phyloP scores from a whole-genome alignment of 2,329 filamentous ascomycete genomes.

The Hypoxylon sp. region DNA sequence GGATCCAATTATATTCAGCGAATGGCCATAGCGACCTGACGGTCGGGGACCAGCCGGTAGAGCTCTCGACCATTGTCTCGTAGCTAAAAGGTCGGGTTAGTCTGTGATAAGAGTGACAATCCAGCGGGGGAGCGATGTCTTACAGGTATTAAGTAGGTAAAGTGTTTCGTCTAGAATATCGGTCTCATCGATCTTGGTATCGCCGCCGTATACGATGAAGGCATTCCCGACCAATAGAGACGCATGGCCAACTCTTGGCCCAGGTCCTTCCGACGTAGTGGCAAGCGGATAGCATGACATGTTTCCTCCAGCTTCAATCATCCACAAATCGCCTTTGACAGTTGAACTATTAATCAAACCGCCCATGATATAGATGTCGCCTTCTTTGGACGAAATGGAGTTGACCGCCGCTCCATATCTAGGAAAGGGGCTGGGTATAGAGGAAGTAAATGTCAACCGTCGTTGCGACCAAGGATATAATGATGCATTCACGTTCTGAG shows the following conservation, averaged over 20 bases:
- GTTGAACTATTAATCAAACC: slow-evolving; percentile 94
- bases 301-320: slow-evolving; percentile 89
- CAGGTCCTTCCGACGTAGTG: slow-evolving; percentile 92
- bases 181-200: slow-evolving; percentile 94
- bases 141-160: slow-evolving; percentile 97
- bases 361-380: slow-evolving; percentile 97
- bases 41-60: slow-evolving; percentile 87
- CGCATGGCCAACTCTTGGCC: slow-evolving; percentile 91
- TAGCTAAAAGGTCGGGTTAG: slow-evolving; percentile 65
- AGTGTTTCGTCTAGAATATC: slow-evolving; percentile 94
- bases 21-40: slow-evolving; percentile 92
- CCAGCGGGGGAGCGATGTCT: slow-evolving; percentile 51
- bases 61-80: slow-evolving; percentile 96
- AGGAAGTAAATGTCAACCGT: slow-evolving; percentile 83
- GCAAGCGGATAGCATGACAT: slow-evolving; percentile 91
- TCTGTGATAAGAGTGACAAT: not conserved
- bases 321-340: slow-evolving; percentile 97
- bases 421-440: slow-evolving; percentile 87
- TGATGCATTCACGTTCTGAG: slow-evolving; percentile 72
- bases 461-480: slow-evolving; percentile 97
- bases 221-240: slow-evolving; percentile 96
- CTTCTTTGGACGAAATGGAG: slow-evolving; percentile 90
- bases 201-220: slow-evolving; percentile 98
- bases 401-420: slow-evolving; percentile 98
- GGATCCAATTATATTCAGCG: slow-evolving; percentile 93